A percentile compares a stretch with the other conserved stretches of the same genome.
phyloP scores from a whole-genome alignment of 1,139 yeast species.

The Geotrichum candidum region DNA sequence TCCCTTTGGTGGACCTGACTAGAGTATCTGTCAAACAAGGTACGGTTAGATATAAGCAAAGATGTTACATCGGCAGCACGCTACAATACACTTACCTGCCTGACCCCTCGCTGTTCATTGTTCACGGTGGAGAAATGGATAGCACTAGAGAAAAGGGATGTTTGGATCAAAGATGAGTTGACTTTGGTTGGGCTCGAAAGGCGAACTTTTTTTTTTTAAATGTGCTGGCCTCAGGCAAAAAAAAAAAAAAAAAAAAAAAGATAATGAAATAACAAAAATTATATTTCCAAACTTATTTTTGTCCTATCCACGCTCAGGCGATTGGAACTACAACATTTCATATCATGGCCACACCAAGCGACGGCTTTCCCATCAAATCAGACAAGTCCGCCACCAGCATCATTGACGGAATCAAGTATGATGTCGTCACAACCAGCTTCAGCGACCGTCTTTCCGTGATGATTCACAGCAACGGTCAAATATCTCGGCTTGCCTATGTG shows the following conservation, averaged over 20 bases:
- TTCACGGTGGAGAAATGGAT: not conserved
- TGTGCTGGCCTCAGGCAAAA: not conserved
- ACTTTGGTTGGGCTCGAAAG: not conserved
- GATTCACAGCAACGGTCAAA: conserved; percentile 32
- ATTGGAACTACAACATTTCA: too few relatives aligned
- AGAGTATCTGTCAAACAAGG: conserved; percentile 21
- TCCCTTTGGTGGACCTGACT: conserved; percentile 33
- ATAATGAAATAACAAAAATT: too few relatives aligned
- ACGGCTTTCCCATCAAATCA: not conserved
- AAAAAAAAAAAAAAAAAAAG: too few relatives aligned
- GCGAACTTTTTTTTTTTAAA: not conserved
- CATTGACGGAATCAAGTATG: conserved; percentile 12
- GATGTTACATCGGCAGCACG: too few relatives aligned
- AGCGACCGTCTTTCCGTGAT: conserved; percentile 34
- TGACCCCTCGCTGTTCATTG: not conserved
- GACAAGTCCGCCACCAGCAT: not conserved
- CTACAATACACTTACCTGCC: not conserved
- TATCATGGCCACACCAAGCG: conserved; percentile 5
- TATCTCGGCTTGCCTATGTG: conserved; percentile 31
- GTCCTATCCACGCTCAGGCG: too few relatives aligned
- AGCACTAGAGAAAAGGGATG: not conserved
- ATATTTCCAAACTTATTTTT: too few relatives aligned
- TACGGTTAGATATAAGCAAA: not conserved
- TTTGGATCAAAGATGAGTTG: not conserved
- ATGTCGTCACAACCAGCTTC: conserved; percentile 32